Base-by-base conservation (phyloP, 176 grass and related monocot genomes). In the Carex scoparia region DNA sequence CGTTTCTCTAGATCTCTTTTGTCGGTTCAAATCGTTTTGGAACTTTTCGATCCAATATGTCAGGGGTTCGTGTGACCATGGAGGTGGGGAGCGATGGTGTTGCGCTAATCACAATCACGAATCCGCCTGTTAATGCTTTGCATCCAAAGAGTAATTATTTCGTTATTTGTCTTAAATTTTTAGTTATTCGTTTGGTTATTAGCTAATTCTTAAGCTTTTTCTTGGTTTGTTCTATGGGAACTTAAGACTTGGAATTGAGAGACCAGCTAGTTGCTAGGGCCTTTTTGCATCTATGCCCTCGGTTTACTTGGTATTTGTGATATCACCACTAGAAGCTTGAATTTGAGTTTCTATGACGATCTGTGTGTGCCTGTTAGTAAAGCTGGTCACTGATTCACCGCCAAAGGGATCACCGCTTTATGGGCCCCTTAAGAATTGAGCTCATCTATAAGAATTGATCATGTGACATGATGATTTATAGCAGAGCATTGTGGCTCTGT, bases 121-220 rank as follows among this genome's bases (percentile, higher is more conserved):
- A 99, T 82, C 93, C 96, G 73, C 96, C 93, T 19, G 96, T 99
- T 60, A 95, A 99, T 72, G 96, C 93, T 37, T 86, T 98, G 33
- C 91, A 91, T 66, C 95, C 94, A 44, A 85, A 84, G 77, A 90
- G 94, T 97, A 86, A 4, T 42, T 76, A 1, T 58, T 1, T 16
- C 7, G 5, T 28, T 48, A 2, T 62, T 13, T 28, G 40, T 66
- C 57, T 79, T 6, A 13, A 13, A 15, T n/a, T 67, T 69, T 35
- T 35, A 46, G 3, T 28, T 64, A 11, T 61, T 62, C 1, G 48
- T 38, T 11, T 66, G 40, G 15, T 55, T 27, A 42, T 84, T 63
- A 71, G 27, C 33, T 89, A 9, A 73, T 60, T 31, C 1, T 71
- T 58, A 38, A 32, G 42, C 33, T 73, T 73, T 15, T 66, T 66